Conservation (phyloP, 768 basidiomycete species). For the Boletus huronensis region DNA sequence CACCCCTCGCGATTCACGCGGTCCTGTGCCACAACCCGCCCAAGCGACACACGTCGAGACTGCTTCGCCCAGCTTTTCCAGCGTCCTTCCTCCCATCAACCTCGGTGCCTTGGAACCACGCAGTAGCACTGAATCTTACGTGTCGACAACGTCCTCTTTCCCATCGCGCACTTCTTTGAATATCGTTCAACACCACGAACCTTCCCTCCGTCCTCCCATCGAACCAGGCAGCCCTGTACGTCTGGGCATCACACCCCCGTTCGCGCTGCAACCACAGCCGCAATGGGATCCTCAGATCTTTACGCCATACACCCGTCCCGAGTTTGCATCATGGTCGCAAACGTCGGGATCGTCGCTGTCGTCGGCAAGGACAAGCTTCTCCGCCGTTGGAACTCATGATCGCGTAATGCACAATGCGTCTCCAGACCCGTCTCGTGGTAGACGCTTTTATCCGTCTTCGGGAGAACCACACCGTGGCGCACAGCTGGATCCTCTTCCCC, state of each 20-base stretch:
- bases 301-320: conserved; percentile 35
- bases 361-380: conserved; percentile 24
- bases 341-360: conserved; percentile 37
- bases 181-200: conserved; percentile 14
- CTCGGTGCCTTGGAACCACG: conserved; percentile 15
- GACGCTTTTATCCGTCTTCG: conserved; percentile 12
- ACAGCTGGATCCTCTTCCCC: conserved; percentile 14
- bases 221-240: conserved; percentile 10
- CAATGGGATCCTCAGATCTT: conserved; percentile 56
- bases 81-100: conserved; percentile 29
- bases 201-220: conserved; percentile 19
- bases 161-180: conserved; percentile 17
- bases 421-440: conserved; percentile 6
- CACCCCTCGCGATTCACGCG: conserved; percentile 12
- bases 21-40: conserved; percentile 8
- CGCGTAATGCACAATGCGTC: conserved; percentile 6
- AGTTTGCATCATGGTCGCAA: conserved; percentile 33
- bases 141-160: conserved; percentile 22
- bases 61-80: conserved; percentile 27
- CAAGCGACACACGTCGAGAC: conserved; percentile 11
- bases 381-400: conserved; percentile 16
- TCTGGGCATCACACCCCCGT: conserved; percentile 47
- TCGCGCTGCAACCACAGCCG: conserved; percentile 62
- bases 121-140: conserved; percentile 14
- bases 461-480: conserved; percentile 11